These are phyloP conservation scores for Sporothrix variecibatus DNA, from an alignment of 2,329 filamentous ascomycete species.

Conservation along the genomic window DNA sequence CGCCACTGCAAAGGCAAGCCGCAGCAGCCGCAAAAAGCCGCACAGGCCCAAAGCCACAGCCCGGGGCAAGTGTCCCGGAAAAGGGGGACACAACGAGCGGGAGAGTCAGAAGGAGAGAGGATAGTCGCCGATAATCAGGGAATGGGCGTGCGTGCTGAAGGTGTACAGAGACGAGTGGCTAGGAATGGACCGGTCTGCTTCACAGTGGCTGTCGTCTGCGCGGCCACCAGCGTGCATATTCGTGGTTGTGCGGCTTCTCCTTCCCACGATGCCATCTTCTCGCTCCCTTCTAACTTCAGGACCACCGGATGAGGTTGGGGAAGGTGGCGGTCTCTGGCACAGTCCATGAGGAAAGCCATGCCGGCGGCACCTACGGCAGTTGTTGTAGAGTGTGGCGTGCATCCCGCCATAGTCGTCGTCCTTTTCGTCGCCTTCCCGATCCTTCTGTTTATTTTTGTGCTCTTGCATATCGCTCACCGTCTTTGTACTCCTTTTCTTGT, in stretches of 20 bases:
- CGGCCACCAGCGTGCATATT: background rate
- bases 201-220: background rate
- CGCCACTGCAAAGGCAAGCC: background rate
- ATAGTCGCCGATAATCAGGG: background rate
- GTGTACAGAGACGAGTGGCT: background rate
- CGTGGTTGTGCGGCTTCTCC: background rate
- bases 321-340: background rate
- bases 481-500: background rate
- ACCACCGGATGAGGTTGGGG: slow-evolving; percentile 3
- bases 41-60: background rate
- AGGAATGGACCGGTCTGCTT: background rate
- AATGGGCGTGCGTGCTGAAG: background rate
- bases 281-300: background rate
- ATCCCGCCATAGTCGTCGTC: no score
- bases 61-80: background rate
- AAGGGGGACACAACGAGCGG: background rate
- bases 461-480: background rate
- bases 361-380: slow-evolving; percentile 10
- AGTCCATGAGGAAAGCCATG: slow-evolving; percentile 1
- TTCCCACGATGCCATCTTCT: background rate
- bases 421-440: background rate
- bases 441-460: background rate
- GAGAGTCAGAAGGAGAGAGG: background rate
- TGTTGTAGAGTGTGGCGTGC: background rate
- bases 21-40: background rate